Evolutionary conservation across 352 stramenopile species (phyloP).

Genomic region (Thraustochytrium striatum): DNA sequence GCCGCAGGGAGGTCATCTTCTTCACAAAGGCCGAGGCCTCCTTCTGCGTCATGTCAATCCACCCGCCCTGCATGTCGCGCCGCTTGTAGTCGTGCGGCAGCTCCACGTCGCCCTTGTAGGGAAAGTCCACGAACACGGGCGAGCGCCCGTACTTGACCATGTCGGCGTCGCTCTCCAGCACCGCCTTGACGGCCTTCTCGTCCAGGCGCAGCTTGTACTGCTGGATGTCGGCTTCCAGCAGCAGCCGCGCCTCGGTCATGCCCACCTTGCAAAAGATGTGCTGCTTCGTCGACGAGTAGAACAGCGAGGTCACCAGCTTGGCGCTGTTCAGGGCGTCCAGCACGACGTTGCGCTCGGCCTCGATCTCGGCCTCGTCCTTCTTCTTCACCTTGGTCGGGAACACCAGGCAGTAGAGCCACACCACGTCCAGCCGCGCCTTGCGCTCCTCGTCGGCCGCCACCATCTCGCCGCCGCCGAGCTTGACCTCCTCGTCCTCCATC

Average conservation of each 20-base stretch:
- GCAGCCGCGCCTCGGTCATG: conserved; percentile 17
- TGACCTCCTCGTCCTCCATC: too few species aligned
- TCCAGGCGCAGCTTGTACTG: conserved; percentile 48
- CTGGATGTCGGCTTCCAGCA: conserved; percentile 36
- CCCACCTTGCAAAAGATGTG: conserved; percentile 48
- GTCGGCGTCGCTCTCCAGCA: conserved; percentile 14
- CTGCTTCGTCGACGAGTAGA: conserved; percentile 43
- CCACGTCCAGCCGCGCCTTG: background rate
- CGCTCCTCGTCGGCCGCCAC: background rate
- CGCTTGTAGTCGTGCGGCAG: conserved; percentile 41
- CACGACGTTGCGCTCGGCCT: conserved; percentile 3
- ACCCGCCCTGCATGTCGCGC: background rate
- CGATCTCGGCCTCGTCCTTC: conserved; percentile 29
- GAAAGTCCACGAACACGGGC: conserved; percentile 11
- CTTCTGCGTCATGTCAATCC: conserved; percentile 32
- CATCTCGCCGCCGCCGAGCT: background rate
- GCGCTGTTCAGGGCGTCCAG: conserved; percentile 12
- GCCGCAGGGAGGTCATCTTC: conserved; percentile 4
- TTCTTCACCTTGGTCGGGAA: conserved; percentile 28
- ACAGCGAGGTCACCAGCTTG: background rate
- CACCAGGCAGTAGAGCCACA: conserved; percentile 45
- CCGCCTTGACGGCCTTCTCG: conserved; percentile 3
- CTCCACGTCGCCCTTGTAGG: background rate
- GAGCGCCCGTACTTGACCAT: background rate
- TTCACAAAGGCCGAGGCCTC: background rate